phyloP scores from a whole-genome alignment of 2,329 filamentous ascomycete genomes.

The Berkeleyomyces rouxiae region DNA sequence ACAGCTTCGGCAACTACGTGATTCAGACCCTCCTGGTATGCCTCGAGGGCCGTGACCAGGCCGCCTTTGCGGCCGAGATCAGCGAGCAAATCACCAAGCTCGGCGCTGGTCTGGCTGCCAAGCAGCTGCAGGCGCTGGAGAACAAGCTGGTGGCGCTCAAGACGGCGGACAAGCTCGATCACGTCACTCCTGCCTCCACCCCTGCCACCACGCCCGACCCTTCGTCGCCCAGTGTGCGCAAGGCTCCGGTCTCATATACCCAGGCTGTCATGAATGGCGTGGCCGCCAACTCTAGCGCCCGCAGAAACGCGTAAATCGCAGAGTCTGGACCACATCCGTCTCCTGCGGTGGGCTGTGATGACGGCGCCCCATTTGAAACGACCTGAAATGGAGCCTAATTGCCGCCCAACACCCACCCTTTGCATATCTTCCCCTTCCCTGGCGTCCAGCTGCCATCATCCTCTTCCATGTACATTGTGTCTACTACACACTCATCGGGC shows the following conservation, averaged over 20 bases:
- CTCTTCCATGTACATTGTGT: conserved; percentile 3
- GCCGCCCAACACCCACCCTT: not conserved
- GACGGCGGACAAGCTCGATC: conserved; percentile 28
- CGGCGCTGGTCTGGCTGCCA: conserved; percentile 47
- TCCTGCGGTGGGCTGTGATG: not conserved
- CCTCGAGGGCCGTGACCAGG: conserved; percentile 42
- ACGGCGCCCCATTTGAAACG: not conserved
- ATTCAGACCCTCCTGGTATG: conserved; percentile 68
- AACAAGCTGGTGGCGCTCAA: conserved; percentile 16
- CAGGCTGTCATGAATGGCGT: not conserved
- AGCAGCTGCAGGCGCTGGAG: conserved; percentile 34
- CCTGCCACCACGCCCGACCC: conserved; percentile 51
- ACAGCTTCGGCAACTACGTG: conserved; percentile 91
- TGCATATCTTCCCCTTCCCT: not conserved
- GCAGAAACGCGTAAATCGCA: conserved; percentile 1
- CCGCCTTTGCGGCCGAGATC: conserved; percentile 45
- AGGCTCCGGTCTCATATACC: not conserved
- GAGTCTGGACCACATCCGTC: not conserved
- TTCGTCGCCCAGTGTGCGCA: conserved; percentile 23
- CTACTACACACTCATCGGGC: not conserved
- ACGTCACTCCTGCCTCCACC: conserved; percentile 33
- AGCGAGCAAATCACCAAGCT: conserved; percentile 42
- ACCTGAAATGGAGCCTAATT: not conserved
- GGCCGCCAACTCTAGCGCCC: not conserved
- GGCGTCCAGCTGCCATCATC: not conserved